A percentile compares a stretch with the other conserved stretches of the same genome.
Conservation (phyloP, 2,329 filamentous ascomycete genomes). For the Aspergillus terreus region DNA sequence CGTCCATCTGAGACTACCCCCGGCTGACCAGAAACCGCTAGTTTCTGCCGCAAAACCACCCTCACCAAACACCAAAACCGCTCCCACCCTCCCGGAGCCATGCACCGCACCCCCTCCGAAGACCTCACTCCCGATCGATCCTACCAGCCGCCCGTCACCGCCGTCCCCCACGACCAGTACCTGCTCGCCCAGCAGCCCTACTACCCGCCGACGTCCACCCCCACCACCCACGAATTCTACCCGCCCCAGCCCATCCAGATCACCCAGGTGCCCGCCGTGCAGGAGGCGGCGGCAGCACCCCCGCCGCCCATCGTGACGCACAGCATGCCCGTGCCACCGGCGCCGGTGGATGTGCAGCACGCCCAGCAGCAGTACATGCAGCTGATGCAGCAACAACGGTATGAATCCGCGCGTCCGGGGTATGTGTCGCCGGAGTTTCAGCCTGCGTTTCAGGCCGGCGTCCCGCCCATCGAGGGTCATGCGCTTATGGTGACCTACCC, state of each 20-base stretch:
- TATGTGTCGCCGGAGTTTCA: constrained; percentile 32
- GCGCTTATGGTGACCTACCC: constrained; percentile 32
- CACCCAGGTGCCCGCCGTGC: constrained; percentile 24
- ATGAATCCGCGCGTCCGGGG: constrained; percentile 26
- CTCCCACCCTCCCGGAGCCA: constrained; percentile 32
- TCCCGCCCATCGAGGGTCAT: constrained; percentile 27
- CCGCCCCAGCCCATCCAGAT: constrained; percentile 31
- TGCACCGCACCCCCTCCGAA: constrained; percentile 34
- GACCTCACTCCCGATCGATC: constrained; percentile 35
- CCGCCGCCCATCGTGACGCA: constrained; percentile 27
- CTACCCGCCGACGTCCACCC: constrained; percentile 30
- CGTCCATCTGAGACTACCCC: neutral
- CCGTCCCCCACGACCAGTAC: constrained; percentile 32
- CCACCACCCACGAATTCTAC: constrained; percentile 35
- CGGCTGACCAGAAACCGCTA: constrained; percentile 12
- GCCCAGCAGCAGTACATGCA: constrained; percentile 31
- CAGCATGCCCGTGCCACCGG: constrained; percentile 24
- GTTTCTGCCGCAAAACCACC: constrained; percentile 41
- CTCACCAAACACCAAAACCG: constrained; percentile 40
- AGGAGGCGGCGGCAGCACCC: constrained; percentile 15
- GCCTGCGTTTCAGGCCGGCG: constrained; percentile 20
- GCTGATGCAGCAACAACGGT: constrained; percentile 32
- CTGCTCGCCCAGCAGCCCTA: constrained; percentile 34
- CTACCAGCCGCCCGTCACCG: constrained; percentile 29
- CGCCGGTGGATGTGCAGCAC: constrained; percentile 26